Conservation (phyloP, 768 basidiomycete genomes). For the Porphyrellus cyaneotinctus region DNA sequence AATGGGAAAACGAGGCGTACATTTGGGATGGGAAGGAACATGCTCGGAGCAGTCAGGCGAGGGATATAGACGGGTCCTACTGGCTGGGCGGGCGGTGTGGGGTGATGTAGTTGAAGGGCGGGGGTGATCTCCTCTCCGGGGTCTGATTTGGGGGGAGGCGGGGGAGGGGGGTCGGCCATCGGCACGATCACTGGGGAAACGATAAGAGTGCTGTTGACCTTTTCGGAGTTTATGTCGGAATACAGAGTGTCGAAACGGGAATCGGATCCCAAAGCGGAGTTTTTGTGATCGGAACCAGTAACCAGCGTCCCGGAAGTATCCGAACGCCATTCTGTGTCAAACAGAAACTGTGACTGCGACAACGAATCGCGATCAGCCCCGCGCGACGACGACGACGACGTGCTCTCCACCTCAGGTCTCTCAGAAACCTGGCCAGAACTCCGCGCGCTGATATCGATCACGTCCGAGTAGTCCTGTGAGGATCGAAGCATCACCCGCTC, state of each 20-base stretch:
- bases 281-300: not conserved
- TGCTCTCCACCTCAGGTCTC: not conserved
- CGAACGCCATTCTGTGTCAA: slow-evolving; percentile 6
- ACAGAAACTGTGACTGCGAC: slow-evolving; percentile 1
- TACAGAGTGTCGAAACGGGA: not conserved
- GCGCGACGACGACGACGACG: not conserved
- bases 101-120: no score
- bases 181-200: not conserved
- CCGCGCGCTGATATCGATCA: slow-evolving; percentile 22
- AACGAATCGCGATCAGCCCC: slow-evolving; percentile 2
- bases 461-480: slow-evolving; percentile 11
- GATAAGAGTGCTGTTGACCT: not conserved
- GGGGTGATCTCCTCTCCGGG: no score
- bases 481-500: not conserved
- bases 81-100: no score
- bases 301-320: slow-evolving; percentile 23
- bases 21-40: slow-evolving; percentile 89
- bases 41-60: slow-evolving; percentile 63
- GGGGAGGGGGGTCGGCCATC: slow-evolving; percentile 9
- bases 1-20: slow-evolving; percentile 55
- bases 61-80: slow-evolving; percentile 50
- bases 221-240: slow-evolving; percentile 12
- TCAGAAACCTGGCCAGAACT: not conserved
- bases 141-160: slow-evolving; percentile 1
- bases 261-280: slow-evolving; percentile 16